Percentiles rank a stretch among this genome's conserved stretches.
phyloP scores from a whole-genome alignment of 1,284 basidiomycete genomes.

The Cutaneotrichosporon cavernicola region DNA sequence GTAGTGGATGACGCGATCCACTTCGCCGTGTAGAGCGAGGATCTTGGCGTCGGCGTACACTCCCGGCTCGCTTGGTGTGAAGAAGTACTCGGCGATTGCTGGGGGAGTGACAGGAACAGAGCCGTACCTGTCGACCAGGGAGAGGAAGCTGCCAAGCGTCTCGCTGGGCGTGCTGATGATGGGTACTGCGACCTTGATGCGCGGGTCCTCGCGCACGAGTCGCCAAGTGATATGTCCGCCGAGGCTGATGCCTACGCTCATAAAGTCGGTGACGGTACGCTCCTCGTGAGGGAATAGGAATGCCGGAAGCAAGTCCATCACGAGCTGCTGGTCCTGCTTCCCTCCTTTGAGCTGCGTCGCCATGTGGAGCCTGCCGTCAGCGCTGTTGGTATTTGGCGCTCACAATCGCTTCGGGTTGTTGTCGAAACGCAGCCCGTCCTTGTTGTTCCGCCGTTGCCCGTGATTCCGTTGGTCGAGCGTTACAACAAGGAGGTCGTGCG shows the following conservation, averaged over 20 bases:
- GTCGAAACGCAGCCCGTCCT: slow-evolving; percentile 63
- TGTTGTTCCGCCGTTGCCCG: slow-evolving; percentile 61
- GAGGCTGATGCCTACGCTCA: slow-evolving; percentile 55
- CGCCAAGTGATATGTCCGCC: slow-evolving; percentile 18
- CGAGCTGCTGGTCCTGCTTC: slow-evolving; percentile 70
- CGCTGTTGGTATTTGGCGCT: slow-evolving; percentile 24
- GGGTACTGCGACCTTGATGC: slow-evolving; percentile 69
- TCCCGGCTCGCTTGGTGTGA: slow-evolving; percentile 54
- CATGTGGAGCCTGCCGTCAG: slow-evolving; percentile 61
- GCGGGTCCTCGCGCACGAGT: slow-evolving; percentile 59
- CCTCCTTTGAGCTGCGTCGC: slow-evolving; percentile 67
- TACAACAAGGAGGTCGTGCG: slow-evolving; percentile 45
- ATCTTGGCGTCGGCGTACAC: slow-evolving; percentile 69
- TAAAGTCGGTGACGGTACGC: slow-evolving; percentile 65
- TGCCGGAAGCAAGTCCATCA: slow-evolving; percentile 75
- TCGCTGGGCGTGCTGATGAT: slow-evolving; percentile 74
- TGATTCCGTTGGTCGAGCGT: slow-evolving; percentile 71
- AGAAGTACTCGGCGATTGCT: slow-evolving; percentile 56
- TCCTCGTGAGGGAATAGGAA: slow-evolving; percentile 75
- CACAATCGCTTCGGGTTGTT: slow-evolving; percentile 63
- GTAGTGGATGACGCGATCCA: slow-evolving; percentile 49
- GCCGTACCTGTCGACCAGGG: slow-evolving; percentile 60
- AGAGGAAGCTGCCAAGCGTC: slow-evolving; percentile 58
- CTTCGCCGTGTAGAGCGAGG: slow-evolving; percentile 62
- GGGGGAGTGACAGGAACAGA: slow-evolving; percentile 50